phyloP scores from a whole-genome alignment of 2,329 filamentous ascomycete genomes.

The Aspergillus quadricinctus region DNA sequence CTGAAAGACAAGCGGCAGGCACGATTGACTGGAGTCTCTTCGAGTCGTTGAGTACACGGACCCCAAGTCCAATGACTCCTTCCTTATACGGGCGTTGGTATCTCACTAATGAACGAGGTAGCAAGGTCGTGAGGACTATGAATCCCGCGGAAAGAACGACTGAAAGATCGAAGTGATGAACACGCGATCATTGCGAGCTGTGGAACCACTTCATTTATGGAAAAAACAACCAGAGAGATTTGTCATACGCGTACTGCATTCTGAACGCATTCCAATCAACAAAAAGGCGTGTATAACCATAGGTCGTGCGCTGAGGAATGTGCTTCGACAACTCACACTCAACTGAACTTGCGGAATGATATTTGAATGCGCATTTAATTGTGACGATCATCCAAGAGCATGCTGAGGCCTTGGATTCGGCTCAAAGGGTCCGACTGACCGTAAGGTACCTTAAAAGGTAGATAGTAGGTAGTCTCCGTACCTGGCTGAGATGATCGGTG shows the following conservation, averaged over 20 bases:
- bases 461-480: not conserved
- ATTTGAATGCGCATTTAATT: not conserved
- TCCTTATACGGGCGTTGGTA: not conserved
- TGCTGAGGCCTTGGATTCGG: not conserved
- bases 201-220: not conserved
- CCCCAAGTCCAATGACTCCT: not conserved
- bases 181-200: not conserved
- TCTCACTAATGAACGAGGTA: not conserved
- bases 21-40: not conserved
- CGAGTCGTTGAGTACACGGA: not conserved
- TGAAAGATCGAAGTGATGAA: not conserved
- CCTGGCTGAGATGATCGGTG: not conserved
- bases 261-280: not conserved
- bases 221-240: not conserved
- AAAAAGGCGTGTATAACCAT: not conserved
- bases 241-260: not conserved
- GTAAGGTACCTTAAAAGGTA: not conserved
- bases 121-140: not conserved
- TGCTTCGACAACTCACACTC: not conserved
- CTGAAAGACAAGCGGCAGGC: not conserved
- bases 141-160: not conserved
- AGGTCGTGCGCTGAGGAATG: not conserved
- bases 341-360: not conserved
- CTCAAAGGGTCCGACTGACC: not conserved
- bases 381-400: not conserved